These are phyloP conservation scores for Rosa persica DNA, from an alignment of 306 rosid genomes.

Conservation along the genomic window DNA sequence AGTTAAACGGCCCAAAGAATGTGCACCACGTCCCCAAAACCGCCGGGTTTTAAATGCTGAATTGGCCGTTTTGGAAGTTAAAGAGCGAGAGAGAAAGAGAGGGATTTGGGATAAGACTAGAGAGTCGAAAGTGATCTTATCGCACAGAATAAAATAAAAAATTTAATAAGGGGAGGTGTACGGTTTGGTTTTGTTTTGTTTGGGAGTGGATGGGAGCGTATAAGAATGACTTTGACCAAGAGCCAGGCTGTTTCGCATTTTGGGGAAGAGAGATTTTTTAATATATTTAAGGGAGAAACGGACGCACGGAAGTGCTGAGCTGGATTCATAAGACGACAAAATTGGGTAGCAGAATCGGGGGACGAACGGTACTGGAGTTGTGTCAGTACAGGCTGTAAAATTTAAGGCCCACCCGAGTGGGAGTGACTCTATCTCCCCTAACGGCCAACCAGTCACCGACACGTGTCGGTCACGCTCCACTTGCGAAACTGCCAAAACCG, in stretches of 20 bases:
- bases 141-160: not conserved
- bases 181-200: constrained; percentile 8
- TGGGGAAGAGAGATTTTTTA: constrained; percentile 10
- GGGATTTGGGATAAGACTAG: not conserved
- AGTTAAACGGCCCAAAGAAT: not conserved
- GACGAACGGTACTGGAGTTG: constrained; percentile 30
- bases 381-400: constrained; percentile 57
- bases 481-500: constrained; percentile 24
- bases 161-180: not conserved
- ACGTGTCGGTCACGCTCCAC: constrained; percentile 35
- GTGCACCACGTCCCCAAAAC: not conserved
- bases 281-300: constrained; percentile 18
- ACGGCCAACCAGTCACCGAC: constrained; percentile 37
- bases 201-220: constrained; percentile 25
- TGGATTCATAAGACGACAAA: constrained; percentile 43
- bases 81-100: not conserved
- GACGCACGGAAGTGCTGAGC: constrained; percentile 40
- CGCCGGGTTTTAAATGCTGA: constrained; percentile 10
- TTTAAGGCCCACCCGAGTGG: constrained; percentile 24
- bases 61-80: constrained; percentile 31
- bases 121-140: not conserved
- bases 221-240: constrained; percentile 41
- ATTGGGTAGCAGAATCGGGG: constrained; percentile 35
- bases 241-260: constrained; percentile 48
- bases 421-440: constrained; percentile 10